Evolutionary conservation across 345 rosid species (phyloP).

Genomic region (Raphanus raphanistrum): DNA sequence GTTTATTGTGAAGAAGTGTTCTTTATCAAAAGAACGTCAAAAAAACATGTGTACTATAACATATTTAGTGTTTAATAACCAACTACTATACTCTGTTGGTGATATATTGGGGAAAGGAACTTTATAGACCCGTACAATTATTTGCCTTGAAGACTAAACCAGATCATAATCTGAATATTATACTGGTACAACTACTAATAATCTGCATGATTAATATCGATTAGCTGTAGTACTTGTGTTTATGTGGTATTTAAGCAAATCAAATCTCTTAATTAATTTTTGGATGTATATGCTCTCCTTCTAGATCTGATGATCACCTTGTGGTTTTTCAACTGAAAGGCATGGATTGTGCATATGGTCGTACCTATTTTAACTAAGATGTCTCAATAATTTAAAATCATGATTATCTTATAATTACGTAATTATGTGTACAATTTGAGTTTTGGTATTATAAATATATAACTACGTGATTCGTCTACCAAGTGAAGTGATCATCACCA

Average conservation of each 20-base stretch:
- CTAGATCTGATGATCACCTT: slow-evolving; percentile 37
- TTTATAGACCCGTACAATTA: background rate
- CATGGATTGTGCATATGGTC: slow-evolving; percentile 35
- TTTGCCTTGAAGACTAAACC: slow-evolving; percentile 10
- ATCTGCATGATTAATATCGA: slow-evolving; percentile 25
- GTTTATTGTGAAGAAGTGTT: background rate
- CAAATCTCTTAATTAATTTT: slow-evolving; percentile 15
- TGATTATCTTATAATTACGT: slow-evolving; percentile 26
- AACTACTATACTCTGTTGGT: background rate
- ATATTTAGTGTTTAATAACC: background rate
- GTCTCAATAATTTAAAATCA: slow-evolving; percentile 23
- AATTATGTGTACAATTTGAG: slow-evolving; percentile 26
- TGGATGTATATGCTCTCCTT: slow-evolving; percentile 27
- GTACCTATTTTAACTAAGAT: slow-evolving; percentile 31
- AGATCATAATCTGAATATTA: slow-evolving; percentile 6
- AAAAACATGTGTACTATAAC: background rate
- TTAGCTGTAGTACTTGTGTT: slow-evolving; percentile 34
- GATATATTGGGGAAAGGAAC: background rate
- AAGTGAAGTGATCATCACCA: slow-evolving; percentile 23
- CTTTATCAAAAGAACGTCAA: background rate
- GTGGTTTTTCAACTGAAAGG: slow-evolving; percentile 11
- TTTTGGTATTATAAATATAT: background rate
- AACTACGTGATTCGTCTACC: slow-evolving; percentile 21
- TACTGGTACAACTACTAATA: slow-evolving; percentile 28
- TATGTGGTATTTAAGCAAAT: slow-evolving; percentile 24